Evolutionary conservation across 106 monocot genomes (phyloP), one percentile per base, ranked within the genome.

Genomic region (Acorus gramineus): DNA sequence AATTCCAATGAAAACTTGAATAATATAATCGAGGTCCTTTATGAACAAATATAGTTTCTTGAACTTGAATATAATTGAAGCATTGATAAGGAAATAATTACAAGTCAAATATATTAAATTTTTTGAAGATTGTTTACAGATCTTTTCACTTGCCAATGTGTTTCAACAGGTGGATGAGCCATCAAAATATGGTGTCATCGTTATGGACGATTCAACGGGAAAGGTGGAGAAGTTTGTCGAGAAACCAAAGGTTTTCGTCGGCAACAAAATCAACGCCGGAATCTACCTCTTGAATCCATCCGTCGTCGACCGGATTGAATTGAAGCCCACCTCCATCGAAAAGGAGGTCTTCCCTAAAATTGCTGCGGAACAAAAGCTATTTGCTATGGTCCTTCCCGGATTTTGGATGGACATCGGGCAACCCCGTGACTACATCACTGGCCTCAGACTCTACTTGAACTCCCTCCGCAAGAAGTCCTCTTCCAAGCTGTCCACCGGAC

Each of bases 321-420:
- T 78, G 46, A 62, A 59, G 6, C 85, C 81, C 10, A 86, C 81
- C 42, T 86, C 85, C 3, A 86, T 86, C 28, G 85, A 81, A 70
- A 81, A 81, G 55, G 85, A 86, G 59, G 72, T 86, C 28, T 86
- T 86, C 64, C 81, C 85, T 3, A 61, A 72, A 46, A 86, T 86
- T 14, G 81, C 81, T 3, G 60, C 65, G 11, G 76, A 86, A 42
- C 5, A 66, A 6, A 76, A 73, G 50, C 81, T 86, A 13, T 70
- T 57, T 8, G 85, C 85, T n/a, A 86, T 86, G 85, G 85, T 81
- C 55, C 70, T 85, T 0, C 78, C 74, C 2, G 85, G 81, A 14
- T 81, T 85, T 66, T 85, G 84, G 84, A 84, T 84, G 84, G 84
- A 84, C 67, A 77, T 84, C 7, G 80, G 84, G 7, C 84, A 84